Percentiles rank a stretch among this genome's conserved stretches.
phyloP scores from a whole-genome alignment of 257 asterid genomes.

The Ilex asprella region DNA sequence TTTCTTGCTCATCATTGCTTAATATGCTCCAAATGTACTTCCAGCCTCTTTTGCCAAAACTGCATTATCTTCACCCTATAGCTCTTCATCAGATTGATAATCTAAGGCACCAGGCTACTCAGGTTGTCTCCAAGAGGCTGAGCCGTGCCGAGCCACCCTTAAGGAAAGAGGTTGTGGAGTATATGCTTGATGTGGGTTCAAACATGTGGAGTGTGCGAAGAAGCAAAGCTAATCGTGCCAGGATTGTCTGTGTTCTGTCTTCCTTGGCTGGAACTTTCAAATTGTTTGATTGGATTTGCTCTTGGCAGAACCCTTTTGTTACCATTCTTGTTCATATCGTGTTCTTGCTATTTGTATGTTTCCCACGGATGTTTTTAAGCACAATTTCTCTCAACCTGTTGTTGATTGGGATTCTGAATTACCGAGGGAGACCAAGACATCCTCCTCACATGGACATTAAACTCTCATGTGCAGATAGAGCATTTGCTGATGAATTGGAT shows the following conservation, averaged over 20 bases:
- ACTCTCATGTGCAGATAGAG: conserved; percentile 65
- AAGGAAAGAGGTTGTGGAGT: conserved; percentile 72
- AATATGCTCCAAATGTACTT: conserved; percentile 48
- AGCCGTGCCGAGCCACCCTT: conserved; percentile 77
- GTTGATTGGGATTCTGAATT: conserved; percentile 53
- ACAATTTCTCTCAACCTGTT: conserved; percentile 35
- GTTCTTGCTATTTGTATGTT: conserved; percentile 43
- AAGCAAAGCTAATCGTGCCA: conserved; percentile 63
- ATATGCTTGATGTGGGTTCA: conserved; percentile 89
- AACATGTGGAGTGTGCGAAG: conserved; percentile 80
- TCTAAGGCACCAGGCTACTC: conserved; percentile 74
- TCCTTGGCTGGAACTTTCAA: conserved; percentile 25
- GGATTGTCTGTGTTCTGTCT: conserved; percentile 45
- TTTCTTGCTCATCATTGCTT: conserved; percentile 54
- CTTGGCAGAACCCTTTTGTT: conserved; percentile 49
- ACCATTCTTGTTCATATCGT: conserved; percentile 48
- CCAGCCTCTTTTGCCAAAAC: conserved; percentile 54
- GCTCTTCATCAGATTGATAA: conserved; percentile 52
- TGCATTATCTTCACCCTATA: conserved; percentile 67
- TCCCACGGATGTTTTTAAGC: conserved; percentile 58
- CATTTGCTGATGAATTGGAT: conserved; percentile 55
- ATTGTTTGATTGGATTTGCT: conserved; percentile 42
- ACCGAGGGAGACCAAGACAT: conserved; percentile 56
- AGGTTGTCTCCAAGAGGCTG: conserved; percentile 57
- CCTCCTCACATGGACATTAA: conserved; percentile 84